These are phyloP conservation scores for Macrotyloma uniflorum DNA, from an alignment of 306 rosid genomes.

Conservation along the genomic window DNA sequence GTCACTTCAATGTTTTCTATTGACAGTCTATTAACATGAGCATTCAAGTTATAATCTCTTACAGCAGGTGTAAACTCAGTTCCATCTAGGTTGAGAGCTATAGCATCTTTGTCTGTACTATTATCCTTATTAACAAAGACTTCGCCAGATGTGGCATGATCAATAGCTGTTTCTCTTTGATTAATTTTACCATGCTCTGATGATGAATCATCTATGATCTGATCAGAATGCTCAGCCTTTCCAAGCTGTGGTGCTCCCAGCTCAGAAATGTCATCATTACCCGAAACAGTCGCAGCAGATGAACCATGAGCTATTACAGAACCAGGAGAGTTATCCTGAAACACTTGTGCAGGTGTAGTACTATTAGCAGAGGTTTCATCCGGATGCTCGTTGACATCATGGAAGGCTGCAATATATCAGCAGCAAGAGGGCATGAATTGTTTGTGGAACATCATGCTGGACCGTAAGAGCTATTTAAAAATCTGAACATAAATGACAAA, in stretches of 20 bases:
- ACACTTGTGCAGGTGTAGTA: slow-evolving; percentile 41
- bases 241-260: slow-evolving; percentile 57
- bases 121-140: slow-evolving; percentile 40
- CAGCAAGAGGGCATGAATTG: slow-evolving; percentile 28
- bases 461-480: neutral
- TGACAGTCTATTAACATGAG: slow-evolving; percentile 53
- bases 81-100: slow-evolving; percentile 68
- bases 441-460: slow-evolving; percentile 11
- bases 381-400: slow-evolving; percentile 50
- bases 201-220: slow-evolving; percentile 43
- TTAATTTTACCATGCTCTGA: slow-evolving; percentile 44
- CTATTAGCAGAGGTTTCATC: slow-evolving; percentile 52
- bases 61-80: slow-evolving; percentile 51
- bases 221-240: slow-evolving; percentile 47
- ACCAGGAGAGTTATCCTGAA: slow-evolving; percentile 51
- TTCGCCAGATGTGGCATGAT: slow-evolving; percentile 42
- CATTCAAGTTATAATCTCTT: slow-evolving; percentile 44
- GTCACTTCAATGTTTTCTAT: slow-evolving; percentile 63
- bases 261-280: slow-evolving; percentile 68
- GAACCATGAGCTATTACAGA: slow-evolving; percentile 51
- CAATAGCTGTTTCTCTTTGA: slow-evolving; percentile 39
- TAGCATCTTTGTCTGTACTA: slow-evolving; percentile 27
- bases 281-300: slow-evolving; percentile 57
- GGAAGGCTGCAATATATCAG: slow-evolving; percentile 64
- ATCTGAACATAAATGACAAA: slow-evolving; percentile 10